A percentile compares a stretch with the other conserved stretches of the same genome.
phyloP scores from a whole-genome alignment of 225 moss, liverwort and hornwort species.

The Antitrichia curtipendula region DNA sequence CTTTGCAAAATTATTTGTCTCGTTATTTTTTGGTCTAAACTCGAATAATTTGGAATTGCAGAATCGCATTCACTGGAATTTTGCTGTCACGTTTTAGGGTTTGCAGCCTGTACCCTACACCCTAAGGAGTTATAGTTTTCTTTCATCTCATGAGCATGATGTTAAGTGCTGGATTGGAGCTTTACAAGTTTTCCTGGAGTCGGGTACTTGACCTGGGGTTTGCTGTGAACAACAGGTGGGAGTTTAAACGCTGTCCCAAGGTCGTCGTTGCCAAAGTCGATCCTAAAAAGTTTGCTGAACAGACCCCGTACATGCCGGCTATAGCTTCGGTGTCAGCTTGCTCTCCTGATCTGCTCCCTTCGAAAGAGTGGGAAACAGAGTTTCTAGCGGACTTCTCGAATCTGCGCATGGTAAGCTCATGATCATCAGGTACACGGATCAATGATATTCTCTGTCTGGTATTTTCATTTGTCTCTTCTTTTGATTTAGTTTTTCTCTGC shows the following conservation, averaged over 20 bases:
- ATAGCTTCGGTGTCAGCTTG: slow-evolving; percentile 57
- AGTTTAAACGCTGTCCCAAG: slow-evolving; percentile 87
- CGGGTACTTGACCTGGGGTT: background rate
- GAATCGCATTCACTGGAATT: background rate
- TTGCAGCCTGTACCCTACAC: background rate
- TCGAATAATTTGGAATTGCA: background rate
- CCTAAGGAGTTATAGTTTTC: background rate
- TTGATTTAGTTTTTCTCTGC: background rate
- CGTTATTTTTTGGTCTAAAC: background rate
- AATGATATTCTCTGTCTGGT: background rate
- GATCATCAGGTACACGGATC: background rate
- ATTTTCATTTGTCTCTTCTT: background rate
- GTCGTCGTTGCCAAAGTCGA: slow-evolving; percentile 75
- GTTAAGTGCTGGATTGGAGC: background rate
- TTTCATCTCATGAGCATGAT: background rate
- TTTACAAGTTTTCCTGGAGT: background rate
- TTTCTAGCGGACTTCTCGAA: slow-evolving; percentile 62
- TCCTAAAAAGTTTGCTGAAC: slow-evolving; percentile 59
- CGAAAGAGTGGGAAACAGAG: slow-evolving; percentile 72
- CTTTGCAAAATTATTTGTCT: background rate
- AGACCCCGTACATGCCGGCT: slow-evolving; percentile 85
- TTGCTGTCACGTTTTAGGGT: background rate
- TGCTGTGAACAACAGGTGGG: slow-evolving; percentile 47
- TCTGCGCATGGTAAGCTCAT: slow-evolving; percentile 58
- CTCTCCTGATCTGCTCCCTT: slow-evolving; percentile 57